Conservation (phyloP, 1,139 yeast genomes). For the Pichia sp. region DNA sequence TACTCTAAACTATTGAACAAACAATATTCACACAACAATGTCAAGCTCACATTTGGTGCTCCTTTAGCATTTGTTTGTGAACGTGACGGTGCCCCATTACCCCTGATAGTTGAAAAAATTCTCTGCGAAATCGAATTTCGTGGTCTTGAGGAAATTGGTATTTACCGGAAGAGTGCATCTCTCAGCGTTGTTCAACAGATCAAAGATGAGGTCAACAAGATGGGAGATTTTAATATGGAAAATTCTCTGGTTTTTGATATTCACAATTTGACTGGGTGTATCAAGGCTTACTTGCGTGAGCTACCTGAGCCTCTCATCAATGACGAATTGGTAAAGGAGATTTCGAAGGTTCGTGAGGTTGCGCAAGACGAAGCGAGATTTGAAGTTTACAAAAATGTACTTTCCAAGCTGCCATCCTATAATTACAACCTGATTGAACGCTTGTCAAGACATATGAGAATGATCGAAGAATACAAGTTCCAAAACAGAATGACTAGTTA, state of each 20-base stretch:
- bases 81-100: conserved; percentile 61
- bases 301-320: conserved; percentile 84
- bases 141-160: conserved; percentile 87
- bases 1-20: conserved; percentile 43
- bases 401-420: conserved; percentile 53
- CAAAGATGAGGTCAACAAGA: conserved; percentile 69
- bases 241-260: conserved; percentile 74
- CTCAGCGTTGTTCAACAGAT: conserved; percentile 70
- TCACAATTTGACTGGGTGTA: conserved; percentile 86
- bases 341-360: conserved; percentile 40
- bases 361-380: conserved; percentile 34
- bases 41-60: conserved; percentile 73
- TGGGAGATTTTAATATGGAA: conserved; percentile 62
- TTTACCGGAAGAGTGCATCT: conserved; percentile 90
- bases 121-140: conserved; percentile 73
- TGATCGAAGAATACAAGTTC: conserved; percentile 40
- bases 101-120: conserved; percentile 61
- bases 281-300: conserved; percentile 81
- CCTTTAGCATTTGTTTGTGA: conserved; percentile 74
- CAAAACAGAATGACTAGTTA: conserved; percentile 52
- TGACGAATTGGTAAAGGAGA: conserved; percentile 49
- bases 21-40: conserved; percentile 27
- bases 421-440: conserved; percentile 68
- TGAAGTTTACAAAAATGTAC: conserved; percentile 41
- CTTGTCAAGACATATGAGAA: conserved; percentile 63